Base-by-base conservation (phyloP, 345 rosid genomes). In the Anastatica hierochuntica region DNA sequence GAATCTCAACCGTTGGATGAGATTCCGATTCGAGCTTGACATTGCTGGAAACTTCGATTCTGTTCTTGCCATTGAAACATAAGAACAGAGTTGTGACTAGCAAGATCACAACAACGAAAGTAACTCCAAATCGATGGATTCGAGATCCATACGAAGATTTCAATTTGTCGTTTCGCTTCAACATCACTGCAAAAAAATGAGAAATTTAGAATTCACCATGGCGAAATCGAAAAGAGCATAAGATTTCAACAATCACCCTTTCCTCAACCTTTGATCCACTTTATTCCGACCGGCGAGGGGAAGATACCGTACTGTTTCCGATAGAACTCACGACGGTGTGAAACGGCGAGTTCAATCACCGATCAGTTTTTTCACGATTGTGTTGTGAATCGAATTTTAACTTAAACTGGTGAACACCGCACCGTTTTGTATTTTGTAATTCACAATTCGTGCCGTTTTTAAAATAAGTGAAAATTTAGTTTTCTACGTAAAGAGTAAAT, bases 111-210 rank as follows among this genome's bases (percentile, higher is more conserved):
- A 79, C 15, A 14, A 72, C 16, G 48, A 76, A 15, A 24, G 76
- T 42, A 56, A 69, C 41, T 61, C 70, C 58, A 60, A 53, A 66
- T 1, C 63, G 26, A 43, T 70, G 24, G 14, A 38, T 57, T 53
- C 50, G 74, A 49, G 70, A 45, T 56, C 79, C 73, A 49, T 42
- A 59, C 74, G 74, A 70, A 6, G 62, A 46, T 74, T 66, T 84
- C 15, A 53, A 18, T 72, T 63, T 79, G 10, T 46, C 46, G 39
- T 75, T 77, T 33, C 56, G 95, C 74, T 72, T 92, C 69, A 62
- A 53, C 96, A 90, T 90, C 36, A 26, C 84, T 72, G 72, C 14
- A 38, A 33, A 52, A 21, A n/a, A n/a, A n/a, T n/a, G n/a, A n/a
- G n/a, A n/a, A n/a, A n/a, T n/a, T n/a, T n/a, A n/a, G n/a, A n/a